These are phyloP conservation scores for Hyaloscypha hepaticicola DNA, from an alignment of 495 filamentous ascomycete genomes.

Conservation along the genomic window DNA sequence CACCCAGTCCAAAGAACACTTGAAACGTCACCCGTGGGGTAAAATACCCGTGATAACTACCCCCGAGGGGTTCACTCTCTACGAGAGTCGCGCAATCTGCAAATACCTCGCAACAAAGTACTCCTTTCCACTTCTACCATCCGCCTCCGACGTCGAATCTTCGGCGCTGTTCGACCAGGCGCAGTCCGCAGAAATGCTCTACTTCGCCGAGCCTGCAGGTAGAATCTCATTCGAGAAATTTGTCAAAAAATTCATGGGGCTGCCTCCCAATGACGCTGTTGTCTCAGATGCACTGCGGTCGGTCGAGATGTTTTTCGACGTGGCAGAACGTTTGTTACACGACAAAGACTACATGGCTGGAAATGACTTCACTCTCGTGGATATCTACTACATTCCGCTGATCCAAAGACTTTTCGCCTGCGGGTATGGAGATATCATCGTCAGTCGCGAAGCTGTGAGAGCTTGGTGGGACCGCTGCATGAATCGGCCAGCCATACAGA, in stretches of 20 bases:
- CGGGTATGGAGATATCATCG: constrained; percentile 43
- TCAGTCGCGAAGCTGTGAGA: constrained; percentile 41
- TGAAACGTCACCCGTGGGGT: constrained; percentile 42
- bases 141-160: constrained; percentile 42
- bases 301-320: constrained; percentile 43
- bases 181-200: constrained; percentile 39
- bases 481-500: constrained; percentile 38
- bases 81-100: constrained; percentile 48
- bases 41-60: constrained; percentile 38
- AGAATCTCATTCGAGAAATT: constrained; percentile 44
- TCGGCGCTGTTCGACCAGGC: constrained; percentile 45
- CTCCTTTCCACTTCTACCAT: constrained; percentile 38
- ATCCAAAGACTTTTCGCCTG: constrained; percentile 43
- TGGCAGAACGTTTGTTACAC: constrained; percentile 41
- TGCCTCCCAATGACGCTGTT: constrained; percentile 40
- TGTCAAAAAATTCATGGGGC: constrained; percentile 43
- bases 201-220: constrained; percentile 44
- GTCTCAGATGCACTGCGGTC: constrained; percentile 39
- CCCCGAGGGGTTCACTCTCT: constrained; percentile 41
- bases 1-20: constrained; percentile 39
- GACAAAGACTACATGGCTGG: constrained; percentile 43
- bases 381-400: constrained; percentile 47
- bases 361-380: constrained; percentile 42
- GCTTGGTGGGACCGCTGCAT: constrained; percentile 42
- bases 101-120: constrained; percentile 46